Conservation (phyloP, 768 basidiomycete species). For the Lactarius evosmus region DNA sequence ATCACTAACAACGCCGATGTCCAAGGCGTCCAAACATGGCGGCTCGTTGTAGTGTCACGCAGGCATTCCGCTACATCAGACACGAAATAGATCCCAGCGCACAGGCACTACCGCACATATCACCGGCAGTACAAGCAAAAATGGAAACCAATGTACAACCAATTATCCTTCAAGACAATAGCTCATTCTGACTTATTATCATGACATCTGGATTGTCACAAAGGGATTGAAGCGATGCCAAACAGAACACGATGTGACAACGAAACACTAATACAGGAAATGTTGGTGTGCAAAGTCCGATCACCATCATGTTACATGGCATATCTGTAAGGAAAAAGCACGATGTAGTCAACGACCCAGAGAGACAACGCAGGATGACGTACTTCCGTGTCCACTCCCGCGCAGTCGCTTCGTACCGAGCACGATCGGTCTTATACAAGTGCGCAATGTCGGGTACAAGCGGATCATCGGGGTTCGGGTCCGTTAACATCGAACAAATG, state of each 20-base stretch:
- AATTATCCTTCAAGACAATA: neutral
- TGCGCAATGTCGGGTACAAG: constrained; percentile 98
- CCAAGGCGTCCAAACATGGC: too few relatives aligned
- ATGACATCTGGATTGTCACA: constrained; percentile 25
- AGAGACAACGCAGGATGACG: constrained; percentile 32
- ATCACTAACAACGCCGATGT: neutral
- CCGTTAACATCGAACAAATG: constrained; percentile 99
- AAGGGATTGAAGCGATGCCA: constrained; percentile 17
- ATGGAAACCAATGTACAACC: neutral
- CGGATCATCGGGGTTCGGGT: constrained; percentile 99
- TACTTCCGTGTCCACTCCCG: constrained; percentile 99
- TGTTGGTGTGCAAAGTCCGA: constrained; percentile 11
- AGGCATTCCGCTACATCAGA: neutral
- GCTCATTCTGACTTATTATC: constrained; percentile 12
- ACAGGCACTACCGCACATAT: neutral
- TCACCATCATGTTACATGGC: constrained; percentile 26
- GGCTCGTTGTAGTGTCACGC: neutral
- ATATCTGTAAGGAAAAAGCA: constrained; percentile 24
- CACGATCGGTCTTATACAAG: constrained; percentile 98
- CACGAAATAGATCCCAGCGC: neutral
- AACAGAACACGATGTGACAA: constrained; percentile 23
- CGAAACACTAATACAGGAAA: constrained; percentile 26
- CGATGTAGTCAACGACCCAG: neutral
- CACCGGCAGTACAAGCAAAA: neutral
- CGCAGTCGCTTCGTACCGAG: constrained; percentile 96